phyloP scores from a whole-genome alignment of 225 moss, liverwort and hornwort genomes.

The Anthoceros angustus region DNA sequence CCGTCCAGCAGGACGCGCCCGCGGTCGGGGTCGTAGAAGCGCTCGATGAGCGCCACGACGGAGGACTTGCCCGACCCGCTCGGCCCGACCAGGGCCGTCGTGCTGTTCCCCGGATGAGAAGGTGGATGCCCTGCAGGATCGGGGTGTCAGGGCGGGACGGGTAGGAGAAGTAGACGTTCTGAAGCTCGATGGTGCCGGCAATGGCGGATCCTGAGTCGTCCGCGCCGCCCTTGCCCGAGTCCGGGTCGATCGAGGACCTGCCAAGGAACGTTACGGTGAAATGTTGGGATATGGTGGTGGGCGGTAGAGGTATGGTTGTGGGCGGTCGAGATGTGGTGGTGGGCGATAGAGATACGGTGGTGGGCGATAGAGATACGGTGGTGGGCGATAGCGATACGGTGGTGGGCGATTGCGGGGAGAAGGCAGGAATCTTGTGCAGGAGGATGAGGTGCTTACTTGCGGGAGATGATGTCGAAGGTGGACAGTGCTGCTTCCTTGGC shows the following conservation, averaged over 20 bases:
- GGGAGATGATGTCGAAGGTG: background rate
- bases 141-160: slow-evolving; percentile 46
- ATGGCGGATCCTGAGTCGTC: no score
- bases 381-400: no score
- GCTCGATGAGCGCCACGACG: slow-evolving; percentile 7
- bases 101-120: slow-evolving; percentile 47
- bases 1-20: background rate
- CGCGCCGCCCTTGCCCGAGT: no score
- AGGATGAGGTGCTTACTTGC: background rate
- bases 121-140: slow-evolving; percentile 43
- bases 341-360: no score
- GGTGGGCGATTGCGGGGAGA: no score
- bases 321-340: no score
- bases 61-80: slow-evolving; percentile 52
- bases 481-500: background rate
- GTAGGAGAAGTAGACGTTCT: slow-evolving; percentile 54
- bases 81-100: slow-evolving; percentile 69
- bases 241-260: no score
- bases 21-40: background rate
- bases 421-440: no score
- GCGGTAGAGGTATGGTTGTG: no score
- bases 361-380: no score
- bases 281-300: no score
- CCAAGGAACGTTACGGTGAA: no score
- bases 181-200: slow-evolving; percentile 36